Evolutionary conservation across 164 flowering plant species (phyloP), one percentile per base, ranked within the genome.

Genomic region (Berberis vulgaris): DNA sequence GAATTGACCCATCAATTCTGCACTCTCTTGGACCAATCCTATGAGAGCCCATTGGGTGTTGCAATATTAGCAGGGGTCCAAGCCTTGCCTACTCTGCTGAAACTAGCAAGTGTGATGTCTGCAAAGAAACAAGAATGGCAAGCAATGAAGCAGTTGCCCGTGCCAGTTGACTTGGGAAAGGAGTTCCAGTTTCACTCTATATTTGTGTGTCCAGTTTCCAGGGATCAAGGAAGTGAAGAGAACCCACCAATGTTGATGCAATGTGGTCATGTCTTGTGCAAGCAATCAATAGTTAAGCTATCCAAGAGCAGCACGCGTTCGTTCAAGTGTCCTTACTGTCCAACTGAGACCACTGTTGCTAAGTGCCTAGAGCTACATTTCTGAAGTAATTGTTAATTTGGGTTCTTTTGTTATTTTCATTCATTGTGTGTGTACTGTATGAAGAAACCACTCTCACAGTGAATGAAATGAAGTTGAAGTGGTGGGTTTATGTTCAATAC

Each of bases 321-420:
- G 13, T 92, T 92, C 76, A 93, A 90, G 82, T 93, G 98, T 58
- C 97, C 98, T 0, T 89, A 85, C 59, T 93, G 98, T 65, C 98
- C 96, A 26, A 26, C 26, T 26, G 26, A 26, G 26, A 26, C 26
- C 26, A 26, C 26, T 26, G 26, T 26, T 26, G 26, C 26, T 26
- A 26, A 26, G 26, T 26, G 26, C 26, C 26, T 26, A 26, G 26
- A 26, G 26, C 26, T 26, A 26, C 26, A 26, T 26, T 26, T 26
- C 26, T 26, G 26, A 26, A 26, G 26, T 26, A 26, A 26, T 26
- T 26, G 26, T 26, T 26, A 26, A 26, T 26, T 26, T 26, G 26
- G 26, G 26, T 26, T 26, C 26, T 26, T 26, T 26, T 26, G 26
- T 26, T 26, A 26, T 26, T 26, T 26, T 26, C 26, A 26, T 26